phyloP scores from a whole-genome alignment of 1,284 basidiomycete genomes.

The Leccinum ambiguum region DNA sequence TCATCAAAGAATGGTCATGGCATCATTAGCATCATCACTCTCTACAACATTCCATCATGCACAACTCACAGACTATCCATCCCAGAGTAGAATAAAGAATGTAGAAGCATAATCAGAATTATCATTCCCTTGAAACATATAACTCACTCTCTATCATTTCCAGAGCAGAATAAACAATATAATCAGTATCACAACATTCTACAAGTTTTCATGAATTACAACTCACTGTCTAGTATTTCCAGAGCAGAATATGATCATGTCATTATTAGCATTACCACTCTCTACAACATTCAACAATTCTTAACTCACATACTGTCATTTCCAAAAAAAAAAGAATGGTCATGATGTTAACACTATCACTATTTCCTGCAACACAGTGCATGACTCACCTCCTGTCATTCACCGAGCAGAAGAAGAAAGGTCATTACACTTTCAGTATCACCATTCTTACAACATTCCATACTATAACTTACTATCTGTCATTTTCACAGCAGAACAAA shows the following conservation, averaged over 20 bases:
- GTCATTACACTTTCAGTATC: neutral
- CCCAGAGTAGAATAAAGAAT: neutral
- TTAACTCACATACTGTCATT: too few species aligned
- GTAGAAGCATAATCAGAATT: neutral
- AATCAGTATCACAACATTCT: neutral
- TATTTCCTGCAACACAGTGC: neutral
- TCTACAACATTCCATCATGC: neutral
- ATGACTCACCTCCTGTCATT: neutral
- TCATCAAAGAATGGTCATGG: neutral
- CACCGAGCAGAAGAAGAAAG: neutral
- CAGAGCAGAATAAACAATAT: neutral
- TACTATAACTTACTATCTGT: neutral
- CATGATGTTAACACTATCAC: neutral
- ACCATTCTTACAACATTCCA: neutral
- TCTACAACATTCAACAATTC: too few species aligned
- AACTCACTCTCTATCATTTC: neutral
- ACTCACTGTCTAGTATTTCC: neutral
- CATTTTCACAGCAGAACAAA: neutral
- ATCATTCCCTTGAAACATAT: neutral
- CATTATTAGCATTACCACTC: too few species aligned
- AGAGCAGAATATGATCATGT: too few species aligned
- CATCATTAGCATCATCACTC: neutral
- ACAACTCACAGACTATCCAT: neutral
- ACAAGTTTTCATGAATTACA: neutral
- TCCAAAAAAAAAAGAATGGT: neutral